phyloP scores from a whole-genome alignment of 805 yeast genomes.

The Spathaspora sp. region DNA sequence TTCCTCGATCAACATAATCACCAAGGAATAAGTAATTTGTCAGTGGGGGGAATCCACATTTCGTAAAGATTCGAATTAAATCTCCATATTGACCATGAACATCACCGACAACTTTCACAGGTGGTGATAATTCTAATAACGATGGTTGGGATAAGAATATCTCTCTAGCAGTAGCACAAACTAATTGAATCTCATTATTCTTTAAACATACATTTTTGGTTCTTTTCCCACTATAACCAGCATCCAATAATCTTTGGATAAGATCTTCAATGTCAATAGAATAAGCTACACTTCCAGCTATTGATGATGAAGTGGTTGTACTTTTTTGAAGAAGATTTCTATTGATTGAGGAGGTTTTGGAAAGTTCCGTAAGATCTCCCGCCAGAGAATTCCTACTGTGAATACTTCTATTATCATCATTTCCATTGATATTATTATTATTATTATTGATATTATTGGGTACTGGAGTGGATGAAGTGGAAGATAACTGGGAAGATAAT shows the following conservation, averaged over 20 bases:
- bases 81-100: slow-evolving; percentile 97
- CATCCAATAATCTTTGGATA: slow-evolving; percentile 87
- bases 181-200: slow-evolving; percentile 80
- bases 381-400: slow-evolving; percentile 8
- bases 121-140: slow-evolving; percentile 78
- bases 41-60: slow-evolving; percentile 96
- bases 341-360: slow-evolving; percentile 12
- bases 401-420: slow-evolving; percentile 10
- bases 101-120: slow-evolving; percentile 87
- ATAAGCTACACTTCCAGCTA: slow-evolving; percentile 2
- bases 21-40: slow-evolving; percentile 91
- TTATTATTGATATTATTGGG: neutral
- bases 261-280: slow-evolving; percentile 71
- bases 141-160: slow-evolving; percentile 89
- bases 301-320: slow-evolving; percentile 8
- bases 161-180: slow-evolving; percentile 86
- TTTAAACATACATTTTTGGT: slow-evolving; percentile 87
- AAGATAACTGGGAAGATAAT: neutral
- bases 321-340: slow-evolving; percentile 6
- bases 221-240: slow-evolving; percentile 93
- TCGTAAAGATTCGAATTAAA: slow-evolving; percentile 82
- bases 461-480: neutral
- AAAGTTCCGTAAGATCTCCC: slow-evolving; percentile 7
- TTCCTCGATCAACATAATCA: slow-evolving; percentile 97
- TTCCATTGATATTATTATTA: neutral